These are phyloP conservation scores for Leptomonas pyrrhocoris DNA, from an alignment of 208 protist genomes.

Conservation along the genomic window DNA sequence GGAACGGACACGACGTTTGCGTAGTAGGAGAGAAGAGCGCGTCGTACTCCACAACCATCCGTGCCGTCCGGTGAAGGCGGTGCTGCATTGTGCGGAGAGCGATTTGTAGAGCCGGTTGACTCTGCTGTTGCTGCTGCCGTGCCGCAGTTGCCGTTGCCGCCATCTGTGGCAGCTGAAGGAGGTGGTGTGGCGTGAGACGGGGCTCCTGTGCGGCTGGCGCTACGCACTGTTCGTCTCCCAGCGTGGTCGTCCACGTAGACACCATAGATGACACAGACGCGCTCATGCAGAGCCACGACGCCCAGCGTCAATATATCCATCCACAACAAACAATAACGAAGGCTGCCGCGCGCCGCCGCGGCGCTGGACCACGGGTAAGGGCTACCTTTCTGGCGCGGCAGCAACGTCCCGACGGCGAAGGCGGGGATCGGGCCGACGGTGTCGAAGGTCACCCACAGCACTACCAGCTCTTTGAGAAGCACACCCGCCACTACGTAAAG, in stretches of 20 bases:
- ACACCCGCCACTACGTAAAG: conserved; percentile 46
- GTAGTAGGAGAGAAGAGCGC: conserved; percentile 18
- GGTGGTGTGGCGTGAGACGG: background rate
- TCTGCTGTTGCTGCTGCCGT: background rate
- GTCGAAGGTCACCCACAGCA: conserved; percentile 12
- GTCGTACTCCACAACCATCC: background rate
- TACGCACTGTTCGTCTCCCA: too few species aligned
- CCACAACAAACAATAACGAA: conserved; percentile 27
- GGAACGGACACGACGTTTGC: conserved; percentile 43
- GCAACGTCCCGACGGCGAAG: conserved; percentile 13
- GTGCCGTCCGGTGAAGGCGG: background rate
- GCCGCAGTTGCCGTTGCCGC: background rate
- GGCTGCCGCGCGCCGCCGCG: conserved; percentile 10
- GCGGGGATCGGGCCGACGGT: background rate
- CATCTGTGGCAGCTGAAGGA: too few species aligned
- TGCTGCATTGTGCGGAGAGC: background rate
- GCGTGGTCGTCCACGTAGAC: conserved; percentile 11
- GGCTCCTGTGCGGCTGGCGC: background rate
- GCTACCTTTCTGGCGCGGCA: conserved; percentile 12
- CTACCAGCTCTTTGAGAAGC: conserved; percentile 41
- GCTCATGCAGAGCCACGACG: conserved; percentile 23
- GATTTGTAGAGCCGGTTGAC: background rate
- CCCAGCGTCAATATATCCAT: conserved; percentile 25
- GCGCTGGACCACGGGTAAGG: background rate
- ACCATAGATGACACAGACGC: conserved; percentile 26